phyloP scores from a whole-genome alignment of 2,329 filamentous ascomycete genomes.

The Colletotrichum tropicale region DNA sequence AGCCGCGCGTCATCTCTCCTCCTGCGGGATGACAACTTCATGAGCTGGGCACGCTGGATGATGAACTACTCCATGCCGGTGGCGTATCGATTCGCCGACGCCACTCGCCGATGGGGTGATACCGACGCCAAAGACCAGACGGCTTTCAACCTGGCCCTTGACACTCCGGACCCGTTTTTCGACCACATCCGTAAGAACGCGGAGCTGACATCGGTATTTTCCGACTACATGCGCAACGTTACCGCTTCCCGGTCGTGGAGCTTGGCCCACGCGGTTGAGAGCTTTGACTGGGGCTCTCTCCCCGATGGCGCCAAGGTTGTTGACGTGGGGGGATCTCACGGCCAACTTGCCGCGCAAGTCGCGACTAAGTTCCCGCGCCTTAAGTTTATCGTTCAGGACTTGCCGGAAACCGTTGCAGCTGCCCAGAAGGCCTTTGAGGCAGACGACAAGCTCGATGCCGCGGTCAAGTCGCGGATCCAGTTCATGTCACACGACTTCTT shows the following conservation, averaged over 20 bases:
- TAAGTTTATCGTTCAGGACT: slow-evolving; percentile 7
- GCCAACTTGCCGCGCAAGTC: neutral
- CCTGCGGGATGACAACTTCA: slow-evolving; percentile 23
- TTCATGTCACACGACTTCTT: slow-evolving; percentile 43
- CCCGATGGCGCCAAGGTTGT: slow-evolving; percentile 9
- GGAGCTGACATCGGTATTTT: slow-evolving; percentile 29
- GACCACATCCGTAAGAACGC: slow-evolving; percentile 29
- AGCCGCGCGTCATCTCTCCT: slow-evolving; percentile 34
- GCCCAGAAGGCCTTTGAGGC: neutral
- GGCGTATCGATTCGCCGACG: slow-evolving; percentile 26
- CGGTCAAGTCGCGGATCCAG: slow-evolving; percentile 31
- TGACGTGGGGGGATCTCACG: slow-evolving; percentile 12
- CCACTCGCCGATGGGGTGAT: slow-evolving; percentile 29
- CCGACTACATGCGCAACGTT: slow-evolving; percentile 34
- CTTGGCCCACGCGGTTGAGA: slow-evolving; percentile 31
- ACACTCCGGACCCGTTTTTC: slow-evolving; percentile 33
- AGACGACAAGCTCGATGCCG: neutral
- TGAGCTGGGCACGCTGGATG: slow-evolving; percentile 35
- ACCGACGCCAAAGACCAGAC: slow-evolving; percentile 28
- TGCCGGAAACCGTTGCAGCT: neutral
- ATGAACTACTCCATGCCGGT: slow-evolving; percentile 27
- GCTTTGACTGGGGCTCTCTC: neutral
- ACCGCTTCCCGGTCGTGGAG: slow-evolving; percentile 29
- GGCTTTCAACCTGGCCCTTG: slow-evolving; percentile 31
- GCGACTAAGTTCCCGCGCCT: slow-evolving; percentile 1